Evolutionary conservation across 306 rosid species (phyloP).

Genomic region (Lathyrus oleraceus): DNA sequence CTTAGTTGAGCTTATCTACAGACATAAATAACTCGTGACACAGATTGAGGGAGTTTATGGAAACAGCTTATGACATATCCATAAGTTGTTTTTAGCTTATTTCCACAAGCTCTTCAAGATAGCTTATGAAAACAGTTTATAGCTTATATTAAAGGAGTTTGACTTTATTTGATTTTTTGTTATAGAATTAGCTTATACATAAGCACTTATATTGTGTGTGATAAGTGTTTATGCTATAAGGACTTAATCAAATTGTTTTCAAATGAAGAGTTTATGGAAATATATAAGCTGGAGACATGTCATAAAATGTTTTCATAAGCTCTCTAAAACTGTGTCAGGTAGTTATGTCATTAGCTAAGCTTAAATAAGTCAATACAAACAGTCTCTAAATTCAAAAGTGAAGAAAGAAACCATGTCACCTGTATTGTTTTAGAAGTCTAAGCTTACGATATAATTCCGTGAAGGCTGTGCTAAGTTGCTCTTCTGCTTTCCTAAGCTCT

Average conservation of each 20-base stretch:
- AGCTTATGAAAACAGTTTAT: not conserved
- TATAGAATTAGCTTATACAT: too few relatives aligned
- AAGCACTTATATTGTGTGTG: not conserved
- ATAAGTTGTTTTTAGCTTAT: not conserved
- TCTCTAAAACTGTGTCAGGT: not conserved
- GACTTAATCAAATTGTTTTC: not conserved
- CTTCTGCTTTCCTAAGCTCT: conserved; percentile 63
- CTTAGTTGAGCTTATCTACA: not conserved
- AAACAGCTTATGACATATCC: not conserved
- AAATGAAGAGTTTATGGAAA: not conserved
- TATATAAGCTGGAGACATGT: not conserved
- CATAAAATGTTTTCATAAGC: not conserved
- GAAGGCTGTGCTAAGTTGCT: conserved; percentile 55
- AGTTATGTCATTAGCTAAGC: not conserved
- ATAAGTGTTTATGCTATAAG: not conserved
- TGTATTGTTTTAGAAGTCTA: conserved; percentile 59
- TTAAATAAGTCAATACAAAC: not conserved
- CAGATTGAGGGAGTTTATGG: not conserved
- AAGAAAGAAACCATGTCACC: conserved; percentile 46
- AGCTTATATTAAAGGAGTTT: not conserved
- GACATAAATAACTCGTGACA: not conserved
- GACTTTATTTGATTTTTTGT: too few relatives aligned
- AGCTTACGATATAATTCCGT: conserved; percentile 68
- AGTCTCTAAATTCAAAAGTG: not conserved
- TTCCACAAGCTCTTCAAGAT: not conserved